Conservation (phyloP, 208 protist species). For the Leishmania tarentolae region DNA sequence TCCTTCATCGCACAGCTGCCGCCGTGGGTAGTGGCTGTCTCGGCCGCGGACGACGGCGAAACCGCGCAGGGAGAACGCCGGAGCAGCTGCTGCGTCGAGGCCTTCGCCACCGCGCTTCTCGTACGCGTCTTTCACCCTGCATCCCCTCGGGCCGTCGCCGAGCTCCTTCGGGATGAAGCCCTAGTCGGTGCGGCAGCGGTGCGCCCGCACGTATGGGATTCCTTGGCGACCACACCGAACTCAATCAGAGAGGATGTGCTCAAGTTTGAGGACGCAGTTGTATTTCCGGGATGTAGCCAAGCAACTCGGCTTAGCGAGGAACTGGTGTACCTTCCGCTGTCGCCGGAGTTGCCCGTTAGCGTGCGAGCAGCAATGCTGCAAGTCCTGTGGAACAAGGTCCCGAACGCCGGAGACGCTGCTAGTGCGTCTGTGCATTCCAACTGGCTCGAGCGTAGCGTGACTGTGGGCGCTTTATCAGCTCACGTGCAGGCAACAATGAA, state of each 20-base stretch:
- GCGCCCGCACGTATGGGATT: slow-evolving; percentile 11
- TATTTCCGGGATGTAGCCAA: slow-evolving; percentile 45
- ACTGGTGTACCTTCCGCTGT: slow-evolving; percentile 49
- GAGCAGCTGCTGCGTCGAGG: slow-evolving; percentile 21
- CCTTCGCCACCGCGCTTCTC: slow-evolving; percentile 24
- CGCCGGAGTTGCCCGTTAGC: slow-evolving; percentile 13
- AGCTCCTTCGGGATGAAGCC: slow-evolving; percentile 24
- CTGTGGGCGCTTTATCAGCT: neutral
- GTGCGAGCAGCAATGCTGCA: slow-evolving; percentile 23
- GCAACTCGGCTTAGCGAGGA: slow-evolving; percentile 30
- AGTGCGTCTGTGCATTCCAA: neutral
- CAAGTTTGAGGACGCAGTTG: slow-evolving; percentile 30
- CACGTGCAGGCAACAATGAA: slow-evolving; percentile 7
- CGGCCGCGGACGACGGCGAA: slow-evolving; percentile 12
- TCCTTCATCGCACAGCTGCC: slow-evolving; percentile 33
- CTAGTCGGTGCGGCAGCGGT: slow-evolving; percentile 23
- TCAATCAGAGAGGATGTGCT: neutral
- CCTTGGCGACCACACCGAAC: neutral
- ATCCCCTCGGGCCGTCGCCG: slow-evolving; percentile 14
- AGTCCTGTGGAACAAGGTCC: slow-evolving; percentile 30
- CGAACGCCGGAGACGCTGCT: neutral
- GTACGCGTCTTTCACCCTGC: slow-evolving; percentile 28
- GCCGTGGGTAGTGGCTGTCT: slow-evolving; percentile 28
- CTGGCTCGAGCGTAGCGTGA: neutral
- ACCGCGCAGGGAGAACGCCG: neutral